phyloP scores from a whole-genome alignment of 2,329 filamentous ascomycete genomes.

The Dactylellina haptotyla region DNA sequence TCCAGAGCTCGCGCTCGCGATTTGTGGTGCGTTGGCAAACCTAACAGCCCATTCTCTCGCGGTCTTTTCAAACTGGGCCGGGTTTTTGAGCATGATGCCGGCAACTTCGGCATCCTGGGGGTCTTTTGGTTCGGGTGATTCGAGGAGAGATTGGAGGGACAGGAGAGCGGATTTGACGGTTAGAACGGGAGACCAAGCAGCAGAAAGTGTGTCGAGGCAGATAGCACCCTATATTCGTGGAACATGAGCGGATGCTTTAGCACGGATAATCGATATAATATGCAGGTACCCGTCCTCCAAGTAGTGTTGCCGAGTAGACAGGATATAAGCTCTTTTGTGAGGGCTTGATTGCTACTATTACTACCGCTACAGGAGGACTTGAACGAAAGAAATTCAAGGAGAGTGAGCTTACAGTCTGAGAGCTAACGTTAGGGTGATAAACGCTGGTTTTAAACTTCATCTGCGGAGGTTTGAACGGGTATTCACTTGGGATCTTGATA shows the following conservation, averaged over 20 bases:
- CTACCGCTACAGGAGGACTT: background rate
- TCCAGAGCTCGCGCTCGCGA: constrained; percentile 63
- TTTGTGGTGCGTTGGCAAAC: constrained; percentile 78
- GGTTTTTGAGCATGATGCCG: constrained; percentile 82
- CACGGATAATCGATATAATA: too few relatives aligned
- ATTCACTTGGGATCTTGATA: constrained; percentile 85
- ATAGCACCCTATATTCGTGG: constrained; percentile 79
- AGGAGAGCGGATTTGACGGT: constrained; percentile 96
- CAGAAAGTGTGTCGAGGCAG: constrained; percentile 89
- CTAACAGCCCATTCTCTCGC: constrained; percentile 91
- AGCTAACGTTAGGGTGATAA: constrained; percentile 98
- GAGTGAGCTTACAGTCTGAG: constrained; percentile 76
- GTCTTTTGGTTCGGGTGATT: constrained; percentile 92
- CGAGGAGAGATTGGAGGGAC: constrained; percentile 90
- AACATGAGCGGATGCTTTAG: too few relatives aligned
- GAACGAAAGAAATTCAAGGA: background rate
- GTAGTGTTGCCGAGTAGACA: background rate
- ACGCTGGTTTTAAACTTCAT: constrained; percentile 95
- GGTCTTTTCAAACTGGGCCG: constrained; percentile 79
- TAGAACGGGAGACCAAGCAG: constrained; percentile 92
- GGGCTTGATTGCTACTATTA: background rate
- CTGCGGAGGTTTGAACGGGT: constrained; percentile 89
- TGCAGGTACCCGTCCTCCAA: constrained; percentile 8
- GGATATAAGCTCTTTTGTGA: background rate
- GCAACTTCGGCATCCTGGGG: constrained; percentile 97